phyloP scores from a whole-genome alignment of 2,329 filamentous ascomycete species.

The Alternaria dauci region DNA sequence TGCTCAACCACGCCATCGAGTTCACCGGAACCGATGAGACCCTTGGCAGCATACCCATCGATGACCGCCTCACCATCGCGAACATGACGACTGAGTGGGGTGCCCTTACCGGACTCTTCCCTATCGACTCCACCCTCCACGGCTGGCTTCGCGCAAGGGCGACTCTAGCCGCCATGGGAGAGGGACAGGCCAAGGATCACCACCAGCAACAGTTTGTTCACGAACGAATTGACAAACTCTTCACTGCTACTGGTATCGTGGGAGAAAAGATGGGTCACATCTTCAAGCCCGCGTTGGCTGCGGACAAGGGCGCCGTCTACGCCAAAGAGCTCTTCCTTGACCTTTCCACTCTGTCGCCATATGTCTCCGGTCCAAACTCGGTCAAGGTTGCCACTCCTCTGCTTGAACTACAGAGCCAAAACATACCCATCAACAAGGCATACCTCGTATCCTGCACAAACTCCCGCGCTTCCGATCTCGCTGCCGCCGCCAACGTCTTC shows the following conservation, averaged over 20 bases:
- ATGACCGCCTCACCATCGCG: slow-evolving; percentile 75
- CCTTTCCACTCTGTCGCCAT: slow-evolving; percentile 82
- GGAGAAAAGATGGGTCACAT: slow-evolving; percentile 48
- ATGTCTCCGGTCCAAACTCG: slow-evolving; percentile 86
- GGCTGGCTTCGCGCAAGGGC: slow-evolving; percentile 81
- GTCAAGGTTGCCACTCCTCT: slow-evolving; percentile 88
- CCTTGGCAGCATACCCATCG: slow-evolving; percentile 73
- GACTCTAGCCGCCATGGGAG: slow-evolving; percentile 71
- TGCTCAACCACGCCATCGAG: slow-evolving; percentile 90
- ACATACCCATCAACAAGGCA: slow-evolving; percentile 82
- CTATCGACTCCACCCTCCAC: slow-evolving; percentile 76
- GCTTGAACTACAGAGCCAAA: slow-evolving; percentile 72
- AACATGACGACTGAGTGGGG: slow-evolving; percentile 90
- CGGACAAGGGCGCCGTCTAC: slow-evolving; percentile 81
- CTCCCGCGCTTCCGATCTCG: slow-evolving; percentile 79
- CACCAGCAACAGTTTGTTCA: slow-evolving; percentile 73
- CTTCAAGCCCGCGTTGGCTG: slow-evolving; percentile 66
- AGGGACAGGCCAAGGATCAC: slow-evolving; percentile 56
- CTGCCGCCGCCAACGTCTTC: slow-evolving; percentile 85
- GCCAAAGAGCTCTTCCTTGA: slow-evolving; percentile 85
- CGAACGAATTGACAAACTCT: slow-evolving; percentile 74
- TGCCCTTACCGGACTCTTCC: slow-evolving; percentile 77
- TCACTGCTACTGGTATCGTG: slow-evolving; percentile 54
- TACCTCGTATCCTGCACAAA: slow-evolving; percentile 95
- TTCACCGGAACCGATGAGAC: slow-evolving; percentile 84